Percentiles rank a stretch among this genome's conserved stretches.
Evolutionary conservation across 192 early-diverging fungal genomes (phyloP).

Genomic region (Umbelopsis sp.): DNA sequence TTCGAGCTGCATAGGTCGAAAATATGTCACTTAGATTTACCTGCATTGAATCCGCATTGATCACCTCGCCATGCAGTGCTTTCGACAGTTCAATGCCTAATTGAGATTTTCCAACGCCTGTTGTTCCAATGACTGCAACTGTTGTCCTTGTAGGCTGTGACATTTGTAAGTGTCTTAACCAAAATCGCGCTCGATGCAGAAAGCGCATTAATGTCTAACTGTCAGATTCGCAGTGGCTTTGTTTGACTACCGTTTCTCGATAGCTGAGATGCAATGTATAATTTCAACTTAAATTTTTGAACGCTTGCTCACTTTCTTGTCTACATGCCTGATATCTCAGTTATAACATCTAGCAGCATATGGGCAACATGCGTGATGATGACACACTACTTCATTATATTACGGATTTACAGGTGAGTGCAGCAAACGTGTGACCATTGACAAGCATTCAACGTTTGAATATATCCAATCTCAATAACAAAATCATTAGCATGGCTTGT

Average conservation of each 20-base stretch:
- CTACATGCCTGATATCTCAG: too few relatives aligned
- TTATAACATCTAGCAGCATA: too few relatives aligned
- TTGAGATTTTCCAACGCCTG: constrained; percentile 97
- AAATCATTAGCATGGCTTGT: too few relatives aligned
- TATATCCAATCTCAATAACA: too few relatives aligned
- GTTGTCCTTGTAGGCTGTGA: constrained; percentile 35
- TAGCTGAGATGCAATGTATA: background rate
- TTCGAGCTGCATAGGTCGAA: background rate
- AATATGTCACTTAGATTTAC: constrained; percentile 31
- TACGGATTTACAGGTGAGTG: too few relatives aligned
- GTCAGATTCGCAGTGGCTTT: constrained; percentile 4
- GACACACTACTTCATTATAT: too few relatives aligned
- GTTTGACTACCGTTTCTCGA: background rate
- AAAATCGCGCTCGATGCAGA: background rate
- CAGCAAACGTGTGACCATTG: too few relatives aligned
- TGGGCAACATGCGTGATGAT: too few relatives aligned
- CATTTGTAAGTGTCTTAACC: constrained; percentile 1
- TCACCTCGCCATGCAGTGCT: constrained; percentile 81
- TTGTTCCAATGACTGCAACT: constrained; percentile 81
- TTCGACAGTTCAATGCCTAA: constrained; percentile 87
- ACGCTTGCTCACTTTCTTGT: too few relatives aligned
- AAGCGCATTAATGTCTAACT: background rate
- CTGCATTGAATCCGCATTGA: constrained; percentile 97
- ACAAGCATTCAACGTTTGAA: too few relatives aligned
- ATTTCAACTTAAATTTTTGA: too few relatives aligned